Evolutionary conservation across 2,329 filamentous ascomycete genomes (phyloP).

Genomic region (Apiospora phragmitis): DNA sequence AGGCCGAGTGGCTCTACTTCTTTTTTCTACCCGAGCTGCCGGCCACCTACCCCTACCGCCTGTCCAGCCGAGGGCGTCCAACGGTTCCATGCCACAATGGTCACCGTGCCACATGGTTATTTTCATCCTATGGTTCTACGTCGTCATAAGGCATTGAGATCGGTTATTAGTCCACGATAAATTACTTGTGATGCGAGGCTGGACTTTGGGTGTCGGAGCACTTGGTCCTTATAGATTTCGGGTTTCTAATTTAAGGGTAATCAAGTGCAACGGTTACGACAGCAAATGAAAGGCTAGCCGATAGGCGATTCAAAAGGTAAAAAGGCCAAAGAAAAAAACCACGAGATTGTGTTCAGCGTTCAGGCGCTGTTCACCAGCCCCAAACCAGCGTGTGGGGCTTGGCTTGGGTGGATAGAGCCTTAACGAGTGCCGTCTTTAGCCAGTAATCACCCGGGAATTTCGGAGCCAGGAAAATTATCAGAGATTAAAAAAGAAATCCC

Average conservation of each 20-base stretch:
- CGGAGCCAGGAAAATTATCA: neutral
- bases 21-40: neutral
- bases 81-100: neutral
- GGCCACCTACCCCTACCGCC: neutral
- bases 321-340: neutral
- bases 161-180: neutral
- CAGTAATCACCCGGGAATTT: neutral
- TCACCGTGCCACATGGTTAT: conserved; percentile 4
- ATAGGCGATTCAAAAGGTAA: neutral
- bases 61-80: neutral
- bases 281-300: neutral
- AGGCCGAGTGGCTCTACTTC: neutral
- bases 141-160: neutral
- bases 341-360: neutral
- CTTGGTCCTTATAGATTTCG: neutral
- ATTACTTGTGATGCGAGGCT: neutral
- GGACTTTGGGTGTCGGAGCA: neutral
- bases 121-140: neutral
- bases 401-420: neutral
- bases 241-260: neutral
- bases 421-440: neutral
- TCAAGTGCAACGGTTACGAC: neutral
- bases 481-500: neutral
- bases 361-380: neutral
- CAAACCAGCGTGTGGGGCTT: neutral